Evolutionary conservation across 1,139 yeast species (phyloP).

Genomic region (Hansenula sp.): DNA sequence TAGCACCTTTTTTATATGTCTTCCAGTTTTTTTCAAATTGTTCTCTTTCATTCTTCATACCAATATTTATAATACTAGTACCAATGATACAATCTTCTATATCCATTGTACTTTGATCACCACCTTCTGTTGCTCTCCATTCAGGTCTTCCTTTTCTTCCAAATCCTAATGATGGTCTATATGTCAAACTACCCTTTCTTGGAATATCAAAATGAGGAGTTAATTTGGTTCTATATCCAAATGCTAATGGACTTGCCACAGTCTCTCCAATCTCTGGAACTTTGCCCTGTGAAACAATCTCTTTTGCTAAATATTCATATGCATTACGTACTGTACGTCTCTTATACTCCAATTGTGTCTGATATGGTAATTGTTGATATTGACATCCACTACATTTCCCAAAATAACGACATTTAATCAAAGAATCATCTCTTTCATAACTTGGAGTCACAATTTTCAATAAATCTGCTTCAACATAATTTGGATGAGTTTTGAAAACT

Average conservation of each 20-base stretch:
- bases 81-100: conserved; percentile 94
- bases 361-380: conserved; percentile 74
- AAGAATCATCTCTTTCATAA: conserved; percentile 44
- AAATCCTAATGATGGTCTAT: conserved; percentile 78
- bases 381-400: conserved; percentile 90
- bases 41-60: conserved; percentile 66
- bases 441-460: conserved; percentile 45
- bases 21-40: conserved; percentile 46
- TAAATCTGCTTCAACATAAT: conserved; percentile 73
- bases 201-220: conserved; percentile 96
- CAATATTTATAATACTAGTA: conserved; percentile 69
- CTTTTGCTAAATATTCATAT: conserved; percentile 66
- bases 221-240: conserved; percentile 79
- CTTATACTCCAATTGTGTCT: conserved; percentile 68
- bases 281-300: conserved; percentile 32
- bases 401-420: conserved; percentile 69
- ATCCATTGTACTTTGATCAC: conserved; percentile 57
- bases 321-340: conserved; percentile 76
- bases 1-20: conserved; percentile 77
- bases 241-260: conserved; percentile 74
- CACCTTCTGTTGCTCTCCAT: conserved; percentile 58
- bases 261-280: conserved; percentile 65
- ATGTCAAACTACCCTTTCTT: conserved; percentile 32
- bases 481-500: conserved; percentile 75
- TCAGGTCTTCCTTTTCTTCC: conserved; percentile 76